Base-by-base conservation (phyloP, 139 green algal species). In the Haematococcus sp. region DNA sequence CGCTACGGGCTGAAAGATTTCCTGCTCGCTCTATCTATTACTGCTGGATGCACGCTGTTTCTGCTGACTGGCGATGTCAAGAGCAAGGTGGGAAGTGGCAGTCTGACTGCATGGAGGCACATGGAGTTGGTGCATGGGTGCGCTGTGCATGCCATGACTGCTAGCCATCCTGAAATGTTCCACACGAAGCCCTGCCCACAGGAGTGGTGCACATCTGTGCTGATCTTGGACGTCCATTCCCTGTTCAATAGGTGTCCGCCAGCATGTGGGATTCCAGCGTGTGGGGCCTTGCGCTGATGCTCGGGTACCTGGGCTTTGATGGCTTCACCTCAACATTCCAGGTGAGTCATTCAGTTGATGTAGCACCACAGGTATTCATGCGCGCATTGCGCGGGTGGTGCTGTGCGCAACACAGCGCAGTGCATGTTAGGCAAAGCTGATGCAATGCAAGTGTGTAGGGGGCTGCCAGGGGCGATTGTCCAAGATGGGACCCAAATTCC, bases 241-340 rank as follows among this genome's bases (percentile, higher is more conserved):
- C n/a, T n/a, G n/a, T n/a, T 11, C 40, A 11, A 11, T 23, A 60
- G 64, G 40, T 71, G 43, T 58, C 69, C 44, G 43, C 5, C 9
- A 46, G 33, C 55, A 46, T 75, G 54, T 59, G 33, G 33, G 55
- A 68, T 34, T 77, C 58, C 75, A 85, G 75, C 68, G 54, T 89
- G 23, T 92, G 75, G 30, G 94, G 94, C 33, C 22, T 93, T 30
- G 20, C 85, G 66, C 88, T 98, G 22, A 98, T 98, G 95, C 32
- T 93, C 17, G 91, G 87, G 5, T 99, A 99, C 85, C 89, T 99
- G 2, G 84, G 76, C 22, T 96, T 97, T 72, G 95, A 99, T 72
- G 94, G 95, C 54, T 99, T 99, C 89, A 99, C 96, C 2, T 97
- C 91, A 46, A 98, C 94, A 16, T 98, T 97, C 76, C 95, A 98